Base-by-base conservation (phyloP, 352 stramenopile species). In the Blastocystis sp. region DNA sequence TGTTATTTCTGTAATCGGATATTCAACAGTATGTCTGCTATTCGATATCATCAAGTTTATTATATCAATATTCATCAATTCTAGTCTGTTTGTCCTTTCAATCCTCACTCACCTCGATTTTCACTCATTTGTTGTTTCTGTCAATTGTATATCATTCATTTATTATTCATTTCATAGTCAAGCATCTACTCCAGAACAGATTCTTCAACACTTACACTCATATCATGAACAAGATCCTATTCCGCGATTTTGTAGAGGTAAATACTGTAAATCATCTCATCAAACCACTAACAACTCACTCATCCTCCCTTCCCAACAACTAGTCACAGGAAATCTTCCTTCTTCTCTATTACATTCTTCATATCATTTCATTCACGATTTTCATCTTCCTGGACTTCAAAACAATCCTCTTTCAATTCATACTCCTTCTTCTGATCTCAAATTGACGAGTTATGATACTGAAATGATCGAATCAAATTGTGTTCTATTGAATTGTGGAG, bases 41-140 rank as follows among this genome's bases (percentile, higher is more conserved):
- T 84, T 60, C 73, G 73, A 51, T 84, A 84, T 68, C 73, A 84
- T 64, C 33, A 24, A n/a, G 73, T 84, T 69, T 30, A n/a, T 11
- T 4, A 40, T 30, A 6, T 51, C 1, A 19, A 24, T 15, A 13
- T 30, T 48, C 17, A 30, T 53, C 11, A 69, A 37, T 11, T 44
- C 13, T 84, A 84, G 73, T 51, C 48, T 53, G 51, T 84, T 24
- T 84, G 73, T 44, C 30, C 68, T 22, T 84, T 66, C 53, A 84
- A 84, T 68, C 73, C 73, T 24, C 35, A 30, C 13, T 84, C 73
- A 27, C 42, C 22, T 33, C 73, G 73, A 33, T 84, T 84, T 27
- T 84, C 73, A 13, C 30, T 84, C 5, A 84, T 57, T 33, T 84
- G 73, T 27, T 84, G 73, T 53, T 84, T 66, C 53, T 84, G 73